Evolutionary conservation across 768 basidiomycete genomes (phyloP), one percentile per base, ranked within the genome.

Genomic region (Xanthoconium purpureum): DNA sequence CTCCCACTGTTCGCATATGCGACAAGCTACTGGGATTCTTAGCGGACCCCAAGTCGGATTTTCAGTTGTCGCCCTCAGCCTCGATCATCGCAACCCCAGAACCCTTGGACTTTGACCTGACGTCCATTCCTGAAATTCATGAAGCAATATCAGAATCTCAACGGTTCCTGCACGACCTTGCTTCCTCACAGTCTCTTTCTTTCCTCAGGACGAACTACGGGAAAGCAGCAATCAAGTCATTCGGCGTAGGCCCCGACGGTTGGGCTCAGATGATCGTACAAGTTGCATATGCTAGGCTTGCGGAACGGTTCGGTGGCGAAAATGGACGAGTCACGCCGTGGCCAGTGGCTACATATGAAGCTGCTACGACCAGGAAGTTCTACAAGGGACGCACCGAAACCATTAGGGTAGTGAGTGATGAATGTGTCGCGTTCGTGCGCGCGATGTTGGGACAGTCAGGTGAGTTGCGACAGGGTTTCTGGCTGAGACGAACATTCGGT

Each of bases 191-290:
- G 63, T 76, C 77, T 53, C 73, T 94, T 57, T 75, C 76, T 20
- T 85, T 84, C 71, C 70, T 81, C 56, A 75, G 81, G 39, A 92
- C 91, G 2, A 69, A 75, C 1, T 98, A 95, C 63, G 95, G 95
- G 35, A 96, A 94, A 72, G 81, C 81, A 43, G 81, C 83, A 17
- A 91, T 96, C 75, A 97, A 96, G 78, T 74, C 79, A 14, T 92
- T 91, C 63, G 85, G 89, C 35, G 84, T 89, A n/a, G 91, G 92
- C 40, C 95, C 95, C 3, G 95, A 98, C 66, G 89, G 89, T 29
- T 97, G 94, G 93, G 87, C 90, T 45, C 95, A 98, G 75, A 85
- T 97, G 82, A 75, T 94, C 66, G 79, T 95, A 48, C 95, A 98
- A 69, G 76, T 98, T 45, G 95, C 94, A 7, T 94, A 94, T 71